Conservation (phyloP, 257 asterid species). For the Jacaranda mimosifolia region DNA sequence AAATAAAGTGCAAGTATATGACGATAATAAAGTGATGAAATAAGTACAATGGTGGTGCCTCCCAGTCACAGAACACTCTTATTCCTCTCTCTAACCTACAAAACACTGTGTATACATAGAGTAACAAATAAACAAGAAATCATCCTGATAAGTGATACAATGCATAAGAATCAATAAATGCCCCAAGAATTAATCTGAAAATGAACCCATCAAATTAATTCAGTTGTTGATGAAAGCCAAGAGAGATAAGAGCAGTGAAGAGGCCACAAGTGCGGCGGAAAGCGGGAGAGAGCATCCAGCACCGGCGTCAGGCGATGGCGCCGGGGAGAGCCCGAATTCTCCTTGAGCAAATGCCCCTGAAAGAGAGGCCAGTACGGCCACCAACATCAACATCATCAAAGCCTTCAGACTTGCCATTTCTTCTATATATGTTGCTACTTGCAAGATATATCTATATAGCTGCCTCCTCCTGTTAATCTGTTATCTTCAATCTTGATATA, state of each 20-base stretch:
- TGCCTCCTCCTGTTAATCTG: background rate
- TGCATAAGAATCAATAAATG: background rate
- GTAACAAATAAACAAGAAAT: slow-evolving; percentile 27
- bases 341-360: slow-evolving; percentile 52
- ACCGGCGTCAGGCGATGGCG: slow-evolving; percentile 63
- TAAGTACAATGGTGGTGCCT: background rate
- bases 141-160: slow-evolving; percentile 1
- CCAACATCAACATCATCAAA: slow-evolving; percentile 48
- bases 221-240: slow-evolving; percentile 54
- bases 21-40: slow-evolving; percentile 16
- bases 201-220: slow-evolving; percentile 18
- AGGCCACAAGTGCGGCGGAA: slow-evolving; percentile 55
- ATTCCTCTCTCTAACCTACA: slow-evolving; percentile 23
- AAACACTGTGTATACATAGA: background rate
- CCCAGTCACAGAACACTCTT: background rate
- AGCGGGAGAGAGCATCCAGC: slow-evolving; percentile 49
- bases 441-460: too few species aligned
- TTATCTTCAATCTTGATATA: background rate
- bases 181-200: background rate
- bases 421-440: background rate
- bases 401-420: slow-evolving; percentile 51
- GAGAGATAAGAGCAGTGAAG: slow-evolving; percentile 52
- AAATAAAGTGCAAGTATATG: background rate
- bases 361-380: slow-evolving; percentile 37
- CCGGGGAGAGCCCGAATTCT: slow-evolving; percentile 44